These are phyloP conservation scores for Nicotiana tabacum DNA, from an alignment of 257 asterid genomes.

Conservation along the genomic window DNA sequence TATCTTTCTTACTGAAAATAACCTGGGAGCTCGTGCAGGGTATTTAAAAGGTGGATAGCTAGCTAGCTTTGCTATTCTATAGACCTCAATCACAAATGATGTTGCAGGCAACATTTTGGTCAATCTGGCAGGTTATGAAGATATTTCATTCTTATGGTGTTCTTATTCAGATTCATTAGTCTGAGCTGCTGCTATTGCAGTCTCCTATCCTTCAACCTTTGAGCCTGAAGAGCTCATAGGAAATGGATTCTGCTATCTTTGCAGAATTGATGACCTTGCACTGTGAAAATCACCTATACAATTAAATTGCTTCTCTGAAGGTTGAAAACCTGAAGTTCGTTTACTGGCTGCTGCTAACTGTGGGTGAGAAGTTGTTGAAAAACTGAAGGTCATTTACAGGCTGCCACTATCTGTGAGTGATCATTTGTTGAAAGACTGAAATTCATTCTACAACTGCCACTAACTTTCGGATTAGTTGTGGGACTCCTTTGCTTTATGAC, in stretches of 20 bases:
- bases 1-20: slow-evolving; percentile 6
- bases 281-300: neutral
- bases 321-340: neutral
- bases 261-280: neutral
- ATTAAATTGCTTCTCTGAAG: slow-evolving; percentile 3
- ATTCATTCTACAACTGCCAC: neutral
- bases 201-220: slow-evolving; percentile 1
- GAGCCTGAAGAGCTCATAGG: slow-evolving; percentile 1
- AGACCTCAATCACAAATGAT: slow-evolving; percentile 7
- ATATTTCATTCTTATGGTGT: slow-evolving; percentile 8
- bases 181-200: slow-evolving; percentile 4
- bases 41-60: slow-evolving; percentile 5
- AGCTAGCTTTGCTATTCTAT: slow-evolving; percentile 7
- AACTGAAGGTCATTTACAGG: slow-evolving; percentile 1
- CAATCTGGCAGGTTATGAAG: slow-evolving; percentile 12
- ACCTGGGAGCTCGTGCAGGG: slow-evolving; percentile 12
- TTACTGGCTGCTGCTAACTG: neutral
- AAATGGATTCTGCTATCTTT: slow-evolving; percentile 2
- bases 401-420: neutral
- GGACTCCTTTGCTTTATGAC: neutral
- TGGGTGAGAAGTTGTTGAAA: neutral
- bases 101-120: slow-evolving; percentile 4
- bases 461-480: neutral
- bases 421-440: neutral
- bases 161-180: neutral